These are phyloP conservation scores for Lipomyces anomalus DNA, from an alignment of 805 yeast species.

Conservation along the genomic window DNA sequence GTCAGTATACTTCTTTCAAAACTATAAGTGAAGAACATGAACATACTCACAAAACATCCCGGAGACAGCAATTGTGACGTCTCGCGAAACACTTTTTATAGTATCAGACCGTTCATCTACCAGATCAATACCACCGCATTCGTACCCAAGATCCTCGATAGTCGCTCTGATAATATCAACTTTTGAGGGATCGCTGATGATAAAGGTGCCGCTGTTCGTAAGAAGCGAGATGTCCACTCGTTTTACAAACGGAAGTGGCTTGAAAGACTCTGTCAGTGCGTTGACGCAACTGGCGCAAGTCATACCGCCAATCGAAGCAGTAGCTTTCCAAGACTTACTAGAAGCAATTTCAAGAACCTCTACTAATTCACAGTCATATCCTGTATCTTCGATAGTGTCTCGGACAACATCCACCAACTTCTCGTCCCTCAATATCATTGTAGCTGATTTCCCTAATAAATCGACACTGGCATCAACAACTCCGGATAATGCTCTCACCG, in stretches of 20 bases:
- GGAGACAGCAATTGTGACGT: slow-evolving; percentile 49
- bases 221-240: slow-evolving; percentile 53
- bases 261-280: slow-evolving; percentile 44
- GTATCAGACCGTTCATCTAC: slow-evolving; percentile 44
- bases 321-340: slow-evolving; percentile 42
- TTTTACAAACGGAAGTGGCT: slow-evolving; percentile 44
- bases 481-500: slow-evolving; percentile 34
- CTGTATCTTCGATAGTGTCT: slow-evolving; percentile 43
- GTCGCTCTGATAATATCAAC: slow-evolving; percentile 43
- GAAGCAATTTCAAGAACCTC: slow-evolving; percentile 54
- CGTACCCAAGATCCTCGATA: slow-evolving; percentile 65
- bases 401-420: slow-evolving; percentile 47
- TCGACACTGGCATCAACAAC: slow-evolving; percentile 44
- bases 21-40: background rate
- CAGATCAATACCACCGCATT: slow-evolving; percentile 44
- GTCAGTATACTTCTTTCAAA: background rate
- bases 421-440: slow-evolving; percentile 46
- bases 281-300: slow-evolving; percentile 68
- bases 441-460: slow-evolving; percentile 47
- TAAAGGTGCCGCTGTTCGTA: slow-evolving; percentile 58
- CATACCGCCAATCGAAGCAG: slow-evolving; percentile 66
- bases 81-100: slow-evolving; percentile 47
- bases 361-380: slow-evolving; percentile 46
- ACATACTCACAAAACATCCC: slow-evolving; percentile 60
- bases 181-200: slow-evolving; percentile 38